Conservation (phyloP, 116 monocot genomes). For the Phalaenopsis hybrid region DNA sequence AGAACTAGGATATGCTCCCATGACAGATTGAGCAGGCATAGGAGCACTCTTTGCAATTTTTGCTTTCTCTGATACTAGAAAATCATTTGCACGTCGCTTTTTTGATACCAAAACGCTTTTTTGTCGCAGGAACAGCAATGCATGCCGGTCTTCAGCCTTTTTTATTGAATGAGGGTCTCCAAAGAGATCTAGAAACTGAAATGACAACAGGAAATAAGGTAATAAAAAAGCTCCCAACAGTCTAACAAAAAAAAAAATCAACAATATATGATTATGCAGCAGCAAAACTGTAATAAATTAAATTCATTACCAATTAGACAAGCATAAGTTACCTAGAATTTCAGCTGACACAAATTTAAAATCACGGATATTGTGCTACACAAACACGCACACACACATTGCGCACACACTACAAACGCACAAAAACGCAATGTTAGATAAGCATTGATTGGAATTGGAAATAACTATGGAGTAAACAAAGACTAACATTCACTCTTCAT, state of each 20-base stretch:
- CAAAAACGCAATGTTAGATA: too few relatives aligned
- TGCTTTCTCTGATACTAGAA: constrained; percentile 53
- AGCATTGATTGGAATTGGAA: too few relatives aligned
- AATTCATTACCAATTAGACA: neutral
- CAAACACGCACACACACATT: too few relatives aligned
- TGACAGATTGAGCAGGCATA: constrained; percentile 41
- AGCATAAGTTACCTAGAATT: neutral
- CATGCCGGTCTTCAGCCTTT: constrained; percentile 71
- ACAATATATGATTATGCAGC: neutral
- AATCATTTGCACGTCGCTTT: constrained; percentile 78
- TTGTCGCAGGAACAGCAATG: constrained; percentile 59
- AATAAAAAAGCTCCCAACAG: neutral
- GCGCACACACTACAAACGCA: too few relatives aligned
- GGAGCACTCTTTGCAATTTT: constrained; percentile 50
- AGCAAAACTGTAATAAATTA: neutral
- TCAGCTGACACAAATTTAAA: neutral
- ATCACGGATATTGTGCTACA: neutral
- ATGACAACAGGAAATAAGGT: neutral
- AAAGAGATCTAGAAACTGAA: constrained; percentile 92
- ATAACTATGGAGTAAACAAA: neutral
- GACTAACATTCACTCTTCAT: neutral
- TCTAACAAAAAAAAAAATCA: neutral
- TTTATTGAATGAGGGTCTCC: constrained; percentile 68
- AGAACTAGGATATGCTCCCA: constrained; percentile 55
- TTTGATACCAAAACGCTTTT: constrained; percentile 45